Conservation (phyloP, 257 asterid species). For the Pogostemon cablin region DNA sequence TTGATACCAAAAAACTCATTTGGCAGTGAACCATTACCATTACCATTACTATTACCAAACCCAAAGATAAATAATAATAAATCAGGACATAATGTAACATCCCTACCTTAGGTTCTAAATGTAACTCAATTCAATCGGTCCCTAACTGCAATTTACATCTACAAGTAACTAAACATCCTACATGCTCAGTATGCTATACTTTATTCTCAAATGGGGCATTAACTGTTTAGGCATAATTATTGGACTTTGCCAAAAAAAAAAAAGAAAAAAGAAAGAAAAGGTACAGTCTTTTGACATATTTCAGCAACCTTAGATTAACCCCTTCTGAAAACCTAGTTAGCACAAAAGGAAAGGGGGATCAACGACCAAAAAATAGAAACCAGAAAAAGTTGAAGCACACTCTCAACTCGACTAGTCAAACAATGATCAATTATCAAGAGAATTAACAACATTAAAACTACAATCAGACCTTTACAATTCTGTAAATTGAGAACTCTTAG, state of each 20-base stretch:
- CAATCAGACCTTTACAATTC: slow-evolving; percentile 68
- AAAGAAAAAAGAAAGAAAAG: background rate
- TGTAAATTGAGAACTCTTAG: slow-evolving; percentile 58
- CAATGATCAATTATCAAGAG: background rate
- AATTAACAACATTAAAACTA: background rate
- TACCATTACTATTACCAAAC: no score
- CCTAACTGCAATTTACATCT: background rate
- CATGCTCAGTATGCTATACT: background rate
- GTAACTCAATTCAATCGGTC: slow-evolving; percentile 3
- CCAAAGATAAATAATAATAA: background rate
- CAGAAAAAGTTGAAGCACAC: background rate
- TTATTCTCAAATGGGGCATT: background rate
- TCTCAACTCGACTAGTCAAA: slow-evolving; percentile 17
- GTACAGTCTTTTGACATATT: background rate
- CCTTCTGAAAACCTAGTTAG: background rate
- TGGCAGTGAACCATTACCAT: slow-evolving; percentile 10
- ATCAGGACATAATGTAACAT: background rate
- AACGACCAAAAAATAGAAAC: background rate
- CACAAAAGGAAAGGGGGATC: background rate
- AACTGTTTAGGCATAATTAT: background rate
- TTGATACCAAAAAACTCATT: background rate
- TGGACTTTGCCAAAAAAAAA: background rate
- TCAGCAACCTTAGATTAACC: background rate
- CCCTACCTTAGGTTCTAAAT: background rate
- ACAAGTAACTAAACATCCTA: background rate